Percentiles rank a stretch among this genome's conserved stretches.
phyloP scores from a whole-genome alignment of 2,329 filamentous ascomycete genomes.

The Sphaerostilbella broomeana region DNA sequence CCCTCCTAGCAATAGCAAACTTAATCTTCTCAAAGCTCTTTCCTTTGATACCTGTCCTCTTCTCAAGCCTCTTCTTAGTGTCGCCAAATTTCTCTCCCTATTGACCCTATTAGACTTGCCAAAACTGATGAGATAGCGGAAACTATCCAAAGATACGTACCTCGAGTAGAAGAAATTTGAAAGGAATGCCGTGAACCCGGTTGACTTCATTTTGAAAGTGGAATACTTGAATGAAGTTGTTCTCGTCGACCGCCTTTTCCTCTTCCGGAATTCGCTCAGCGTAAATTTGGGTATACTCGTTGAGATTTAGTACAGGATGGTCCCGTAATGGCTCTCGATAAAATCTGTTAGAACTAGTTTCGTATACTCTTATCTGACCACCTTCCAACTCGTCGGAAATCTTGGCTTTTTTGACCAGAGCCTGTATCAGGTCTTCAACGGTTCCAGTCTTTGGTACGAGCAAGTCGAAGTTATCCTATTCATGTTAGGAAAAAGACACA shows the following conservation, averaged over 20 bases:
- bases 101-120: constrained; percentile 10
- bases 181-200: constrained; percentile 81
- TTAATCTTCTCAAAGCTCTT: constrained; percentile 99
- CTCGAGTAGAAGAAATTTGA: constrained; percentile 79
- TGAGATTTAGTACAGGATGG: constrained; percentile 71
- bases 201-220: constrained; percentile 88
- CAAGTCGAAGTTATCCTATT: constrained; percentile 68
- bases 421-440: constrained; percentile 69
- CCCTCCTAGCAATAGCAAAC: constrained; percentile 73
- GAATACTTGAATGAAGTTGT: constrained; percentile 67
- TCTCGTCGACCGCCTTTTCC: constrained; percentile 51
- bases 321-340: constrained; percentile 68
- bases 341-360: constrained; percentile 75
- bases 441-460: constrained; percentile 82
- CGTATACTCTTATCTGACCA: constrained; percentile 71
- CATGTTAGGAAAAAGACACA: neutral
- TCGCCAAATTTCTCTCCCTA: constrained; percentile 82
- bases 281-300: constrained; percentile 76
- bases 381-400: constrained; percentile 66
- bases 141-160: constrained; percentile 34
- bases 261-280: constrained; percentile 76
- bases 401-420: constrained; percentile 72
- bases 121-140: neutral
- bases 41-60: constrained; percentile 88
- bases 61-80: constrained; percentile 89